These are phyloP conservation scores for Arctium minus DNA, from an alignment of 129 eudicot genomes.

Conservation along the genomic window DNA sequence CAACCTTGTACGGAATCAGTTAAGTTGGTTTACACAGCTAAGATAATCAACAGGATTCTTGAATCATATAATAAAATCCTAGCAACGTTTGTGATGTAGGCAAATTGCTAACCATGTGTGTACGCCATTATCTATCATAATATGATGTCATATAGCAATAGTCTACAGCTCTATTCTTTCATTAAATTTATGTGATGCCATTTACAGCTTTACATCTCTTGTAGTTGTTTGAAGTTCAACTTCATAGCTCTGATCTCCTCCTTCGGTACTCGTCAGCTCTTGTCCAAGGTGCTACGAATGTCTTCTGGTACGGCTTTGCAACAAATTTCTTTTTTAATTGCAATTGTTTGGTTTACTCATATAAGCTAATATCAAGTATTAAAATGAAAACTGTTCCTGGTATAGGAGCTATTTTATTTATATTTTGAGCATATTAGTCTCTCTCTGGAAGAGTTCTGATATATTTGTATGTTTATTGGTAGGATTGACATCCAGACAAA, in stretches of 20 bases:
- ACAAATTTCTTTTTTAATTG: background rate
- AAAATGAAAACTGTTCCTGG: too few relatives aligned
- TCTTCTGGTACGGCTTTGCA: constrained; percentile 70
- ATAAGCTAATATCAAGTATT: too few relatives aligned
- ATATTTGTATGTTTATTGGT: constrained; percentile 12
- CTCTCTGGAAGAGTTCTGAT: background rate
- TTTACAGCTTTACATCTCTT: constrained; percentile 6
- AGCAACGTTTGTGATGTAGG: background rate
- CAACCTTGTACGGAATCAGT: background rate
- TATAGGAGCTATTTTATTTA: too few relatives aligned
- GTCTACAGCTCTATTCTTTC: background rate
- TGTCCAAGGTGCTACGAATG: constrained; percentile 90
- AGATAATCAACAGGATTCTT: background rate
- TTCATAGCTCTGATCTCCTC: constrained; percentile 75
- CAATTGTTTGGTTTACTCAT: background rate
- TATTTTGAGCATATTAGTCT: background rate
- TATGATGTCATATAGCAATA: background rate
- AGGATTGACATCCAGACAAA: constrained; percentile 96
- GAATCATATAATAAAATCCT: background rate
- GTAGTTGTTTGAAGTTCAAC: constrained; percentile 85
- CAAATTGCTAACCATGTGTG: background rate
- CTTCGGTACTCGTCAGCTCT: constrained; percentile 95
- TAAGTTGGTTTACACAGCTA: background rate
- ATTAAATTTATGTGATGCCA: background rate
- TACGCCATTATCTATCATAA: background rate